A percentile compares a stretch with the other conserved stretches of the same genome.
These are phyloP conservation scores for slime mould (Dictyostelium discoideum) DNA, from an alignment of 78 protist species.

Conservation along the genomic window dicty_2.7 NC_007091.3:1766501-1767000, in stretches of 20 bases:
- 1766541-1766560: too few relatives aligned
- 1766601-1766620: background rate
- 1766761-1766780: conserved; percentile 48
- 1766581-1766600: conserved; percentile 17
- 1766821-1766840: too few relatives aligned
- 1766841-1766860: too few relatives aligned
- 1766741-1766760: conserved; percentile 8
- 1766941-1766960: conserved; percentile 48
- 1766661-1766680: conserved; percentile 41
- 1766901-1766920: conserved; percentile 47
- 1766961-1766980: conserved; percentile 60
- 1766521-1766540: background rate
- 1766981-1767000: conserved; percentile 13
- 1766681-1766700: conserved; percentile 39
- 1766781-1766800: conserved; percentile 11
- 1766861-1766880: too few relatives aligned
- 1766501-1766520: background rate
- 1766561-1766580: too few relatives aligned
- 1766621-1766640: background rate
- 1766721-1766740: conserved; percentile 23
- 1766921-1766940: conserved; percentile 27
- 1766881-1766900: conserved; percentile 53
- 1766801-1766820: too few relatives aligned
- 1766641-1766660: background rate
- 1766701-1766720: conserved; percentile 6